Evolutionary conservation across 2,329 filamentous ascomycete genomes (phyloP).

Genomic region (Ceratocystis variospora): DNA sequence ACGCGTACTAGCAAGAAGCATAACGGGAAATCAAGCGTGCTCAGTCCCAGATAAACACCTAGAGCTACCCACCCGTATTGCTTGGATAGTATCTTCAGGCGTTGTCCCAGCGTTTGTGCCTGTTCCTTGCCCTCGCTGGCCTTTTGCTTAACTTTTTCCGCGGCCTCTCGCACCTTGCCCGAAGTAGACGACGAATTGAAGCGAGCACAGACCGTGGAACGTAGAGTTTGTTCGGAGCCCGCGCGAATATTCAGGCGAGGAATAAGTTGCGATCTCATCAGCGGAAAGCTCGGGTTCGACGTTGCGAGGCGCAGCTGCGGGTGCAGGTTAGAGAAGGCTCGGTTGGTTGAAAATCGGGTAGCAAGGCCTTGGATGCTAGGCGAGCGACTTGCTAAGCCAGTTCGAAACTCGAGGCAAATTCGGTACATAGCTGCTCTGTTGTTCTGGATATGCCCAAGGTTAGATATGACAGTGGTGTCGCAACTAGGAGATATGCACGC

Average conservation of each 20-base stretch:
- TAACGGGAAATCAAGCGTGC: constrained; percentile 82
- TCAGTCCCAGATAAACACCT: constrained; percentile 77
- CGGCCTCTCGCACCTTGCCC: constrained; percentile 10
- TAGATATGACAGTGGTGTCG: background rate
- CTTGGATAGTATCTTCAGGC: constrained; percentile 68
- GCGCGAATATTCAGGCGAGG: background rate
- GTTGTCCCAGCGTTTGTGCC: constrained; percentile 44
- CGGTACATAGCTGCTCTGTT: constrained; percentile 5
- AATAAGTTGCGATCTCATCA: background rate
- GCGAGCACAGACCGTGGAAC: background rate
- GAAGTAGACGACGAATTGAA: constrained; percentile 9
- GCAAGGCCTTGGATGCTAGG: background rate
- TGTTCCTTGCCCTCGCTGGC: constrained; percentile 14
- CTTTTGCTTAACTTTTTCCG: constrained; percentile 15
- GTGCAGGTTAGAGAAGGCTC: background rate
- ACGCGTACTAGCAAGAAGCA: constrained; percentile 79
- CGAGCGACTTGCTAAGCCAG: background rate
- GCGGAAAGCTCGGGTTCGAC: background rate
- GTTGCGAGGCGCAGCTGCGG: background rate
- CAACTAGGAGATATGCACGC: background rate
- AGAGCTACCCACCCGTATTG: constrained; percentile 92
- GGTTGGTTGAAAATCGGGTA: background rate
- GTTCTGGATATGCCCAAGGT: background rate
- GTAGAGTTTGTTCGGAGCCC: background rate
- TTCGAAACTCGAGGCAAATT: background rate